Conservation (phyloP, 495 filamentous ascomycete genomes). For the Oleoguttula mirabilis region DNA sequence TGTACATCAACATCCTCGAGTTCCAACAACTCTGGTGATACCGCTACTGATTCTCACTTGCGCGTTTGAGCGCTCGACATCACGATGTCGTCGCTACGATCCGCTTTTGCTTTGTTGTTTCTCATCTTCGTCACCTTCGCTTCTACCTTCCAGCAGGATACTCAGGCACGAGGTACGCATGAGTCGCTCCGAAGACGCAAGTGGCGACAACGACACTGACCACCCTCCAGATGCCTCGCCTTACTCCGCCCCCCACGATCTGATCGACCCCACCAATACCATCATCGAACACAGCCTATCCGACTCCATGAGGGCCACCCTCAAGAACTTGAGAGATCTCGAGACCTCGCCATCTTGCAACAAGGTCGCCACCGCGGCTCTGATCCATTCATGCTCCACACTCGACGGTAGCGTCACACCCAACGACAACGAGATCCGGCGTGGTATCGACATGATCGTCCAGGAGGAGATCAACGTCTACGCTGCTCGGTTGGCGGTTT, state of each 20-base stretch:
- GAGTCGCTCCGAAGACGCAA: too few relatives aligned
- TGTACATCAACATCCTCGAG: too few relatives aligned
- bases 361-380: constrained; percentile 19
- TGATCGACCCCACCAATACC: constrained; percentile 5
- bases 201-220: too few relatives aligned
- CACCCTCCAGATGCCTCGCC: not conserved
- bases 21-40: too few relatives aligned
- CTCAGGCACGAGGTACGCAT: too few relatives aligned
- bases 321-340: constrained; percentile 19
- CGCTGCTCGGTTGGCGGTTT: constrained; percentile 28
- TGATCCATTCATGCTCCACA: constrained; percentile 27
- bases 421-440: not conserved
- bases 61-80: too few relatives aligned
- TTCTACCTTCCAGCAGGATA: not conserved
- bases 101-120: not conserved
- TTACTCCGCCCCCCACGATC: too few relatives aligned
- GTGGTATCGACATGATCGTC: constrained; percentile 10
- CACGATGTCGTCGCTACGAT: not conserved
- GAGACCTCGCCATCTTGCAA: constrained; percentile 23
- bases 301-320: not conserved
- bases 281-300: constrained; percentile 8
- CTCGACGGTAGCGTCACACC: constrained; percentile 12
- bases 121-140: not conserved
- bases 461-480: constrained; percentile 24
- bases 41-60: too few relatives aligned